These are phyloP conservation scores for Monosporozyma aerobia DNA, from an alignment of 805 yeast species.

Conservation along the genomic window DNA sequence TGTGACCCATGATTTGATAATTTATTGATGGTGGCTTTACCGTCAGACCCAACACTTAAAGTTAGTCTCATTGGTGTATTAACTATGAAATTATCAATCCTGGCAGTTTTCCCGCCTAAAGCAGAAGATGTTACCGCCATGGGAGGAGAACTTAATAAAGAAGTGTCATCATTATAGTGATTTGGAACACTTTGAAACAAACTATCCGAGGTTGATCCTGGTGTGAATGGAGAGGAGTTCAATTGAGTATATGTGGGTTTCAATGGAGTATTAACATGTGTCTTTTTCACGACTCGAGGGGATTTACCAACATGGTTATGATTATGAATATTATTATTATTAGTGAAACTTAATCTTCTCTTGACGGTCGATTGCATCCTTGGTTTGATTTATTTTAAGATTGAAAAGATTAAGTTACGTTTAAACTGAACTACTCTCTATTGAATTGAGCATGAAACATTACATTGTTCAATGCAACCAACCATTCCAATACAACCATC, in stretches of 20 bases:
- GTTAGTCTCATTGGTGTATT: constrained; percentile 16
- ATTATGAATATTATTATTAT: not conserved
- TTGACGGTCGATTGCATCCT: constrained; percentile 1
- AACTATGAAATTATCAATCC: not conserved
- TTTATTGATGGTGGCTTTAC: constrained; percentile 26
- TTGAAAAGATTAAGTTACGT: not conserved
- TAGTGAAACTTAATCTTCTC: not conserved
- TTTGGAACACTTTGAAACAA: constrained; percentile 6
- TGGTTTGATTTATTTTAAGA: not conserved
- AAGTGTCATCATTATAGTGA: not conserved
- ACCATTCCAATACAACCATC: not conserved
- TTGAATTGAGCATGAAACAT: no score
- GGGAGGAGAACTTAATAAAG: constrained; percentile 3
- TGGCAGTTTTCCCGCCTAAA: not conserved
- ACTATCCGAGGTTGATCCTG: constrained; percentile 2
- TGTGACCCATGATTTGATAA: not conserved
- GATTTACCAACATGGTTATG: not conserved
- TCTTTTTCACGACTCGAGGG: not conserved
- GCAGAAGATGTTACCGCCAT: not conserved
- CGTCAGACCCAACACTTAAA: constrained; percentile 25
- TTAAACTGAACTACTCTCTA: no score
- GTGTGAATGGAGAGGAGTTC: constrained; percentile 3
- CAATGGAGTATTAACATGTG: not conserved
- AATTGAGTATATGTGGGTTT: not conserved
- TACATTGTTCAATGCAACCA: no score